Evolutionary conservation across 2,329 filamentous ascomycete genomes (phyloP), one percentile per base, ranked within the genome.

Genomic region (Trichocomaceae sp.): DNA sequence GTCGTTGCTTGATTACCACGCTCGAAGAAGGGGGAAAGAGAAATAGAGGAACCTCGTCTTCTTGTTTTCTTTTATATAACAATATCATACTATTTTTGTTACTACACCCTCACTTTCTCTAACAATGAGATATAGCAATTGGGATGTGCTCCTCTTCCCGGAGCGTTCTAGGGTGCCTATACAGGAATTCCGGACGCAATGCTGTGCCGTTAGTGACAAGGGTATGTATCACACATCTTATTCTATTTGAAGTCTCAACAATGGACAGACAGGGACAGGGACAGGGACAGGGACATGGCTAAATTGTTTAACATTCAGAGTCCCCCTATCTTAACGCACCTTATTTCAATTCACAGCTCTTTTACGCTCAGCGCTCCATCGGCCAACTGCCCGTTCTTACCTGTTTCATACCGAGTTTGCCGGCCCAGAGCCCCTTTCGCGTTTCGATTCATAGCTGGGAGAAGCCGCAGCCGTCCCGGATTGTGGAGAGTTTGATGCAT

Each of bases 121-220:
- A 5, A 52, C 70, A 78, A 95, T 95, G 90, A 84, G 89, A 57
- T 95, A 87, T 77, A 82, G 89, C 62, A 84, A 89, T 64, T 95
- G 89, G 90, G 90, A 95, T 64, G 81, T 93, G 54, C 81, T 95
- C 44, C 77, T 95, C 58, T 95, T 95, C 67, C 85, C 88, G 0
- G 74, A 75, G 70, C 79, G 80, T 58, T 83, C 79, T 62, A 84
- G 83, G 62, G 73, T 86, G 12, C 90, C 90, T 1, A 71, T 91
- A 54, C 87, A 88, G 69, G 90, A 95, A 71, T 95, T 93, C 77
- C 85, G 84, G 65, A 88, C 88, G 7, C 79, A 82, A 58, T 95
- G 88, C 68, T 86, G 87, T 67, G 83, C 86, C 31, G 79, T 84
- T 35, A 73, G 72, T 55, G 80, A 82, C 58, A 68, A 66, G 60